These are phyloP conservation scores for Basipetospora sp. DNA, from an alignment of 2,329 filamentous ascomycete genomes.

Conservation along the genomic window DNA sequence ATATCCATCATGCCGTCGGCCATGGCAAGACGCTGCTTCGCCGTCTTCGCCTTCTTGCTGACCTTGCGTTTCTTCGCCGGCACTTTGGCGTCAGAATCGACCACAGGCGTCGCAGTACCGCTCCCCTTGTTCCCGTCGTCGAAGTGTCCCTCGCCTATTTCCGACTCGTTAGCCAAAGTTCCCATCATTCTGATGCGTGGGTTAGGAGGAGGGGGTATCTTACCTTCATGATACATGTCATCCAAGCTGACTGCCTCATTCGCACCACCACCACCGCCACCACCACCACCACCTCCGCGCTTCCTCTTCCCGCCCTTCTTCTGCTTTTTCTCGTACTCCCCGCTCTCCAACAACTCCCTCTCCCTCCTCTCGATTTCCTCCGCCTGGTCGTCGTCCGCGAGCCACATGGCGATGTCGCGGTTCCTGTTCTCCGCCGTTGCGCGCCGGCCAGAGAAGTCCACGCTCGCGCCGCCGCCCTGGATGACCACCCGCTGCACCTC, in stretches of 20 bases:
- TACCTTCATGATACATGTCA: slow-evolving; percentile 98
- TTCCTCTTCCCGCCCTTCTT: slow-evolving; percentile 45
- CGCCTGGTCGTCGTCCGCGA: slow-evolving; percentile 91
- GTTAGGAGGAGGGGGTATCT: slow-evolving; percentile 23
- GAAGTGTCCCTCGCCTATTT: slow-evolving; percentile 82
- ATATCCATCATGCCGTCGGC: slow-evolving; percentile 41
- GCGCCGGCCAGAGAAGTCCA: slow-evolving; percentile 83
- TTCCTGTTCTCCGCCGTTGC: slow-evolving; percentile 65
- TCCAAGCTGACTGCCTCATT: slow-evolving; percentile 57
- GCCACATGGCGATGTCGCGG: slow-evolving; percentile 97
- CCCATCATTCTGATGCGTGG: not conserved
- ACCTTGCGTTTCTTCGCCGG: slow-evolving; percentile 41
- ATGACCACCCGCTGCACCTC: slow-evolving; percentile 97
- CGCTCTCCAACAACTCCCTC: slow-evolving; percentile 66
- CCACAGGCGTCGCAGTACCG: slow-evolving; percentile 68
- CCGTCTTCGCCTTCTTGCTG: slow-evolving; percentile 47
- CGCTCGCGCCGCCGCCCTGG: slow-evolving; percentile 73
- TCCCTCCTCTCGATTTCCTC: slow-evolving; percentile 87
- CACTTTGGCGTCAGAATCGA: slow-evolving; percentile 30
- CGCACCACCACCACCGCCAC: slow-evolving; percentile 12
- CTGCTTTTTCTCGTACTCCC: slow-evolving; percentile 50
- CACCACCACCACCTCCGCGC: slow-evolving; percentile 24
- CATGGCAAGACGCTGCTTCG: slow-evolving; percentile 53
- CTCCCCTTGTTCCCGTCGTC: slow-evolving; percentile 67
- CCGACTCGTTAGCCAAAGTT: not conserved